Evolutionary conservation across 257 asterid species (phyloP), one percentile per base, ranked within the genome.

Genomic region (Cynanchum wilfordii): DNA sequence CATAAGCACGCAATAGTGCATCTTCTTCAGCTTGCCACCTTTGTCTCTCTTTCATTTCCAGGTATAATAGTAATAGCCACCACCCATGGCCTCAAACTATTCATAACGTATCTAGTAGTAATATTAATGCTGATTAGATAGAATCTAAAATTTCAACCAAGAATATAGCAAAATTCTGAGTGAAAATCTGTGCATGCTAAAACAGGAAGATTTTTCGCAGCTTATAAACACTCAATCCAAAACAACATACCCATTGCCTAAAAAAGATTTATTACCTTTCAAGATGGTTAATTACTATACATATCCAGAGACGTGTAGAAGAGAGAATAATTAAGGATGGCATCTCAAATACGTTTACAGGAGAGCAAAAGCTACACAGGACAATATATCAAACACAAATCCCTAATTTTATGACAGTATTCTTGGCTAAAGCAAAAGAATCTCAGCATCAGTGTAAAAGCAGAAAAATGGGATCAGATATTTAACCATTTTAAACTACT

Each of bases 1-100:
- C 96, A 5, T 86, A 86, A 0, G 92, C 82, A 13, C 88, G 88
- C 66, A 88, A 72, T 42, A 89, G 63, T 20, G 91, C 81, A 76
- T 88, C 96, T 81, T 90, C 96, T 77, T 92, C 96, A 85, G 92
- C 76, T 70, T 81, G 85, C 95, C 96, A 88, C 36, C 90, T 77
- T 69, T 91, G 91, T 87, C 96, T 78, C 82, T 87, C 93, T 86
- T 87, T 89, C 92, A 88, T 88, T 77, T 84, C 88, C 83, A 75
- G 40, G 70, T 69, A 77, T 47, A 69, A 57, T 59, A 78, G 76
- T 40, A 71, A 62, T 59, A 78, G 56, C 75, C 82, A 77, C 83
- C 75, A 69, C 71, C 90, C 89, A 81, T 81, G 72, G 74, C 85
- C 87, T 68, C 71, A 19, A 84, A 71, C 69, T 80, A 82, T 70